Conservation (phyloP, 441 rosid species). For the Jatropha podagrica region DNA sequence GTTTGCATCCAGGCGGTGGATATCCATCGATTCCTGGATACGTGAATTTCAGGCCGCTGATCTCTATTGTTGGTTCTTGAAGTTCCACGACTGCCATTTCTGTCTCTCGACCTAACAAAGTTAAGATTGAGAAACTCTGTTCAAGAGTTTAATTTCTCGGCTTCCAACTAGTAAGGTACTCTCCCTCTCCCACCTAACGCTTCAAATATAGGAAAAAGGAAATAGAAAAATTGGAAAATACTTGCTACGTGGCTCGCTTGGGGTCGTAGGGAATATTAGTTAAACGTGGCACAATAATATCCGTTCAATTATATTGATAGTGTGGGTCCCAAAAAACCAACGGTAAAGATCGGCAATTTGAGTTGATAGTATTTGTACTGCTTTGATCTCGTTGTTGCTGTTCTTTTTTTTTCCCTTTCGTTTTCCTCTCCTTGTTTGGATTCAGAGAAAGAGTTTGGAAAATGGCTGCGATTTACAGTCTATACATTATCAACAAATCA, state of each 20-base stretch:
- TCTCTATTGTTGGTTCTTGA: slow-evolving; percentile 50
- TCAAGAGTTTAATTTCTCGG: not conserved
- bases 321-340: not conserved
- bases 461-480: slow-evolving; percentile 88
- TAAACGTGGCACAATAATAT: not conserved
- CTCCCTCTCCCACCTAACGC: not conserved
- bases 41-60: slow-evolving; percentile 76
- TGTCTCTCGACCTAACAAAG: not conserved
- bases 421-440: not conserved
- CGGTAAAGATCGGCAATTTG: not conserved
- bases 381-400: not conserved
- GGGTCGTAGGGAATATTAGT: not conserved
- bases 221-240: not conserved
- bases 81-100: slow-evolving; percentile 41
- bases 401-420: not conserved
- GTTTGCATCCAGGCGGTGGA: slow-evolving; percentile 83
- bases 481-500: slow-evolving; percentile 87
- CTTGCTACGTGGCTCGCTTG: not conserved
- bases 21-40: slow-evolving; percentile 95
- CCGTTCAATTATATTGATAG: not conserved
- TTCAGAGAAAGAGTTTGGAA: not conserved
- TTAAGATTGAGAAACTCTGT: too few species aligned
- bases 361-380: not conserved
- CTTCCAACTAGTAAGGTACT: not conserved
- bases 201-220: not conserved